These are phyloP conservation scores for Priceomyces haplophilus DNA, from an alignment of 805 yeast species.

Conservation along the genomic window DNA sequence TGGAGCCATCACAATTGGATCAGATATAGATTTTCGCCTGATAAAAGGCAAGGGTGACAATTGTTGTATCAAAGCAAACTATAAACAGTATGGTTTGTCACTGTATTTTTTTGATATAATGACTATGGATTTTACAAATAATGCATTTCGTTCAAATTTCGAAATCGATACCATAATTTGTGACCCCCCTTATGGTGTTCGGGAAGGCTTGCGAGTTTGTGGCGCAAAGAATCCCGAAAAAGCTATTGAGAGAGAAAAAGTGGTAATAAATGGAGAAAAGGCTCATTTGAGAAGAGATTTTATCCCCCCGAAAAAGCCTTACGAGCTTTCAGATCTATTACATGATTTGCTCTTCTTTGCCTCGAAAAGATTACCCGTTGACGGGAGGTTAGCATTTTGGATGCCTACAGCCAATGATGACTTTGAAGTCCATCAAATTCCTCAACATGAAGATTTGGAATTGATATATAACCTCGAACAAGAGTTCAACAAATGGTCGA, in stretches of 20 bases:
- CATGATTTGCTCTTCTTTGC: slow-evolving; percentile 78
- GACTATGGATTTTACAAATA: slow-evolving; percentile 94
- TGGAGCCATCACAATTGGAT: slow-evolving; percentile 78
- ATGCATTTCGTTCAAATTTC: slow-evolving; percentile 64
- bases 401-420: slow-evolving; percentile 96
- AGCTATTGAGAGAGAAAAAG: slow-evolving; percentile 68
- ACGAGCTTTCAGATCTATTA: slow-evolving; percentile 70
- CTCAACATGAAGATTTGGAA: slow-evolving; percentile 72
- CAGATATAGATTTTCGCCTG: slow-evolving; percentile 84
- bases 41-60: slow-evolving; percentile 64
- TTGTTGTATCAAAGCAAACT: slow-evolving; percentile 60
- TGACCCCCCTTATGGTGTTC: slow-evolving; percentile 97
- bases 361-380: slow-evolving; percentile 62
- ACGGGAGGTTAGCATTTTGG: slow-evolving; percentile 91
- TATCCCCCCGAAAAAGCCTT: slow-evolving; percentile 90
- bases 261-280: slow-evolving; percentile 73
- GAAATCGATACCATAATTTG: slow-evolving; percentile 79
- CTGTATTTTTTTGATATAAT: slow-evolving; percentile 65
- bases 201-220: slow-evolving; percentile 91
- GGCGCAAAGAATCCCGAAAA: slow-evolving; percentile 73
- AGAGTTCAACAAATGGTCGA: slow-evolving; percentile 89
- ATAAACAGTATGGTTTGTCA: slow-evolving; percentile 65
- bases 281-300: slow-evolving; percentile 79
- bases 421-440: slow-evolving; percentile 63
- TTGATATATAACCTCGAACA: slow-evolving; percentile 76